Evolutionary conservation across 1,284 basidiomycete species (phyloP), one percentile per base, ranked within the genome.

Genomic region (Heimioporus retisporus): DNA sequence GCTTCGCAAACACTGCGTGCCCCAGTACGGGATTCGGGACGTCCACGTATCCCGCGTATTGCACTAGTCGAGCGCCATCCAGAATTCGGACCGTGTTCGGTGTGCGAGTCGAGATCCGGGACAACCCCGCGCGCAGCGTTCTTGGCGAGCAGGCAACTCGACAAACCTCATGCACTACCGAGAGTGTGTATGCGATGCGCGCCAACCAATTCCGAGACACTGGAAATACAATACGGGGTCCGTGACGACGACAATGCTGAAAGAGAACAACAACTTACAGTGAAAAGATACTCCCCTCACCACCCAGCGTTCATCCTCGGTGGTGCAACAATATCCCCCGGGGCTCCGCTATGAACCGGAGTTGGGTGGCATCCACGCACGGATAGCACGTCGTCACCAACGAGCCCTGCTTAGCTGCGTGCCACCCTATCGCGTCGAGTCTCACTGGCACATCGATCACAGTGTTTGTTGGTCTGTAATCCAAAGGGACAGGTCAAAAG

Each of bases 381-480:
- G 90, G 89, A 70, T 87, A 86, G 71, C 87, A 89, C 6, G 89
- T 77, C 2, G 86, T 80, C 3, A 86, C 87, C 40, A 89, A 81
- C 25, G 91, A 75, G 2, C 87, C 87, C 18, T 84, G 75, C 71
- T 88, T 90, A 59, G 80, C 76, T 21, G 78, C 76, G 6, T 70
- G 71, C 70, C 86, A 75, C 8, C 69, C 28, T 68, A 66, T 68
- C 25, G 73, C 71, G 48, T 65, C 55, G 60, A 75, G 60, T 2
- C 43, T 35, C 63, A 79, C 56, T 13, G 69, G 75, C 35, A 69
- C 68, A 44, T 74, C 73, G 43, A 77, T 62, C 54, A 71, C 88
- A 91, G 68, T 86, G 82, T 28, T 67, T 77, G 75, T 89, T 91
- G 54, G 84, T 83, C 65, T 83, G 84, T 59, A 90, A 75, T 58